These are phyloP conservation scores for Haplographium delicatum DNA, from an alignment of 495 filamentous ascomycete genomes.

Conservation along the genomic window DNA sequence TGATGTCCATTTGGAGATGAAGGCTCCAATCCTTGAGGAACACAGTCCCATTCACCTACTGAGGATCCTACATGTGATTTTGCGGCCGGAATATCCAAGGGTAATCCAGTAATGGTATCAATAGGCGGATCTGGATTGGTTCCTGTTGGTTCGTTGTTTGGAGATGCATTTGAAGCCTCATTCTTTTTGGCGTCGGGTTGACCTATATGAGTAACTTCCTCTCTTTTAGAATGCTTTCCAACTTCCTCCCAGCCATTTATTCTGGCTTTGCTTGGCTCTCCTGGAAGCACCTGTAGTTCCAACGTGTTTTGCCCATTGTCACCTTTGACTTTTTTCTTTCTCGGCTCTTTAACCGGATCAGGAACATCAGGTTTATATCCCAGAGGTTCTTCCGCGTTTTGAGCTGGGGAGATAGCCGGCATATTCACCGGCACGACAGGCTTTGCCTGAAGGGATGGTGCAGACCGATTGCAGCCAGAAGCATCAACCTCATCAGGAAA, in stretches of 20 bases:
- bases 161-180: background rate
- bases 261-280: slow-evolving; percentile 20
- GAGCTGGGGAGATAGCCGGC: background rate
- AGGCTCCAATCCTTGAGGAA: slow-evolving; percentile 45
- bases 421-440: background rate
- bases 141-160: background rate
- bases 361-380: slow-evolving; percentile 16
- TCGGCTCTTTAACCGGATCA: slow-evolving; percentile 10
- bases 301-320: slow-evolving; percentile 1
- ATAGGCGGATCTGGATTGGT: background rate
- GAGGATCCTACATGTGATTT: slow-evolving; percentile 1
- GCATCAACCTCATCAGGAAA: slow-evolving; percentile 83
- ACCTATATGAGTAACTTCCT: no score
- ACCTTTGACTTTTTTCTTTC: slow-evolving; percentile 9
- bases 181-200: no score
- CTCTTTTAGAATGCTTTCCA: slow-evolving; percentile 12
- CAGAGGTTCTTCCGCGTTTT: slow-evolving; percentile 11
- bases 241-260: slow-evolving; percentile 19
- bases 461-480: slow-evolving; percentile 47
- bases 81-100: slow-evolving; percentile 11
- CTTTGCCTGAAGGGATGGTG: slow-evolving; percentile 1
- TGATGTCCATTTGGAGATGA: slow-evolving; percentile 35
- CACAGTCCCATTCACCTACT: slow-evolving; percentile 42
- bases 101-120: slow-evolving; percentile 14
- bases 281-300: slow-evolving; percentile 18